phyloP scores from a whole-genome alignment of 192 early-diverging fungal species.

The Pecoramyces ruminantium region DNA sequence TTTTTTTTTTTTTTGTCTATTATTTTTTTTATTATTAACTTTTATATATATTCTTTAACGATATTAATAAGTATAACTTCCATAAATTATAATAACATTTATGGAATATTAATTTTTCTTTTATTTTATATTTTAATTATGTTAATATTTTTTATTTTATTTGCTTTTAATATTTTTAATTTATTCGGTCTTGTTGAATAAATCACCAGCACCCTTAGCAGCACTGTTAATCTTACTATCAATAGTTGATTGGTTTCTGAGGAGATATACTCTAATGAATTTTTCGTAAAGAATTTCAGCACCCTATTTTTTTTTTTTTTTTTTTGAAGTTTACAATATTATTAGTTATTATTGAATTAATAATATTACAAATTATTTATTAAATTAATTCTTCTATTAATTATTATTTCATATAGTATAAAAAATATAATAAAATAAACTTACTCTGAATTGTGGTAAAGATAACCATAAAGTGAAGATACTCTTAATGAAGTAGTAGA shows the following conservation, averaged over 20 bases:
- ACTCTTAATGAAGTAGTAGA: constrained; percentile 92
- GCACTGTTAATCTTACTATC: background rate
- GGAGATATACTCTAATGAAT: constrained; percentile 58
- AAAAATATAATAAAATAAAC: background rate
- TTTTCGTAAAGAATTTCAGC: constrained; percentile 62
- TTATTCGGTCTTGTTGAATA: background rate
- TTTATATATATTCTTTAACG: no score
- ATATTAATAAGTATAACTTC: no score
- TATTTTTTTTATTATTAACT: no score
- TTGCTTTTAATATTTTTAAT: background rate
- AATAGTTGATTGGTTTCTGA: constrained; percentile 1
- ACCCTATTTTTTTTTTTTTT: constrained; percentile 23
- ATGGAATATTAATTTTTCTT: no score
- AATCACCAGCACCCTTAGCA: background rate
- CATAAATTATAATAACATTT: no score
- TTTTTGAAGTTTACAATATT: no score
- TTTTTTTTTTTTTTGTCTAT: no score
- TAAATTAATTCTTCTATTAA: background rate
- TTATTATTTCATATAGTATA: background rate
- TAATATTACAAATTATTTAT: no score
- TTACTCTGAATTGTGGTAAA: constrained; percentile 46
- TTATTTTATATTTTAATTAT: no score
- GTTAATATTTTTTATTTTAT: no score
- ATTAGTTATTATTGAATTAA: no score
- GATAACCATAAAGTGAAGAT: constrained; percentile 71